Base-by-base conservation (phyloP, 345 rosid genomes). In the Laguncularia racemosa region DNA sequence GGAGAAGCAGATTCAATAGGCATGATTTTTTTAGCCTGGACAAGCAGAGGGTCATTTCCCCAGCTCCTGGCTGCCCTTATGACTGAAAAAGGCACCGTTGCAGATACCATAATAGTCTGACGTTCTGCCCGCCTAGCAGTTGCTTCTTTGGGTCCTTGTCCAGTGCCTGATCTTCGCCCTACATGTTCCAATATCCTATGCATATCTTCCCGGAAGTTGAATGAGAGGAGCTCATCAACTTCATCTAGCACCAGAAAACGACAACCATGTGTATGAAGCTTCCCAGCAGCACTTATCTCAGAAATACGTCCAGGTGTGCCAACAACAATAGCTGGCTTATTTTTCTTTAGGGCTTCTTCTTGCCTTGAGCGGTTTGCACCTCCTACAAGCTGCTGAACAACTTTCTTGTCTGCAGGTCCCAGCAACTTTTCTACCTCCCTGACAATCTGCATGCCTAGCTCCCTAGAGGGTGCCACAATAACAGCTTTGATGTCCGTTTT, bases 261-360 rank as follows among this genome's bases (percentile, higher is more conserved):
- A 67, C 97, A 93, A 56, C 79, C 71, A 52, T 87, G 99, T 20
- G 97, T 93, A 57, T 77, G 95, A 68, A 93, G 88, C 67, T 81
- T 89, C 59, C 97, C 99, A 11, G 95, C 70, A n/a, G 91, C 89
- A 67, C 99, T 89, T 55, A 93, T 89, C 76, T 87, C 95, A 9
- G 97, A 91, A 59, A 89, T 82, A 61, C 97, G 80, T 17, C 99
- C 97, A 13, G 99, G 99, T 16, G 96, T 89, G 55, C 96, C 99
- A 13, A 89, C 96, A 55, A 93, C 83, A 59, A 93, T 93, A 17
- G 80, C 74, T 0, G 96, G 99, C 60, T 93, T 89, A 58, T 89
- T 89, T 72, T 93, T 93, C 85, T 81, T 89, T 13, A 93, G 86
- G 17, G 90, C 95, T 70, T 93, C 99, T 76, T 93, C 97, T 79